Base-by-base conservation (phyloP, 2,329 filamentous ascomycete genomes). In the Aaosphaeria arxii region DNA sequence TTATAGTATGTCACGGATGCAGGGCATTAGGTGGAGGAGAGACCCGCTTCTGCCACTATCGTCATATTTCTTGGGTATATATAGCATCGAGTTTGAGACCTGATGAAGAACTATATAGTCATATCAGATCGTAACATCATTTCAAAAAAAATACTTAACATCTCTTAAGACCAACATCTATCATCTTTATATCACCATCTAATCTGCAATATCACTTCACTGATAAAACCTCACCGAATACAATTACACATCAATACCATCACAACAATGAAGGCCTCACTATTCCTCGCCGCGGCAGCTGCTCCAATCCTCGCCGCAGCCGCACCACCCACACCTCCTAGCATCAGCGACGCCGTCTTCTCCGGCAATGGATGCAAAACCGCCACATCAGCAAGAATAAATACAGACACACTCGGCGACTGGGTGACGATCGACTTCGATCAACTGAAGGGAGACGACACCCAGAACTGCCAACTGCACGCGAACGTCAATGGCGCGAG, bases 391-490 rank as follows among this genome's bases (percentile, higher is more conserved):
- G 63, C 62, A 4, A 62, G 62, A 1, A 9, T 36, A 9, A 36
- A 36, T n/a, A 57, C 55, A 36, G 40, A 49, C 6, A 48, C 48
- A 4, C 56, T 65, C 7, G 56, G 58, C 43, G 61, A 66, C 52
- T 46, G n/a, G 6, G 53, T 55, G 11, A 47, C 47, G 49, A 55
- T 66, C 33, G 51, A 54, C 11, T 67, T 64, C 55, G 50, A 40
- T 24, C 48, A 61, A 38, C 59, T 67, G 7, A 46, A 48, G 5
- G 59, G 61, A 50, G 53, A 54, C 43, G 42, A 49, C 44, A 63
- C 62, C 17, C 54, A 58, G 41, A 64, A 63, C 52, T 67, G 63
- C 54, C 57, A 60, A 30, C 54, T 65, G 29, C 63, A 67, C 47
- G 48, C 66, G n/a, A 55, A 61, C 35, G 57, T 59, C 0, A 46